A percentile compares a stretch with the other conserved stretches of the same genome.
Conservation (phyloP, 1,139 yeast genomes). For the Debaryomyces sp. region DNA sequence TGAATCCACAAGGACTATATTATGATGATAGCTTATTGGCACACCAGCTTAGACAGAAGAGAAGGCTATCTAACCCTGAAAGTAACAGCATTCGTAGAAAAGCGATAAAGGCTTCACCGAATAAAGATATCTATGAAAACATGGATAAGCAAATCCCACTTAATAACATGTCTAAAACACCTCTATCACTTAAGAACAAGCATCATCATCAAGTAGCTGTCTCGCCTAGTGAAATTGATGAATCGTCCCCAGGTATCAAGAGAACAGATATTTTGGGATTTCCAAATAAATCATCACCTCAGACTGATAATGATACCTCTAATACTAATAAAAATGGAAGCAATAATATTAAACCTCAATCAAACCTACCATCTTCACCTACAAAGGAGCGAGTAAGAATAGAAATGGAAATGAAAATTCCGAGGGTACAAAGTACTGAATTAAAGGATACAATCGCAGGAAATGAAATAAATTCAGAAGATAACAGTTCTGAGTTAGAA, state of each 20-base stretch:
- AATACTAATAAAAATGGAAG: not conserved
- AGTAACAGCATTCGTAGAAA: not conserved
- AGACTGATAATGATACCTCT: not conserved
- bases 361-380: not conserved
- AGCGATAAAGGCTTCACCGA: not conserved
- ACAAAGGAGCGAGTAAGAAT: not conserved
- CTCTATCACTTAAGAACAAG: not conserved
- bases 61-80: not conserved
- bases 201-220: slow-evolving; percentile 12
- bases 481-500: slow-evolving; percentile 7
- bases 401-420: not conserved
- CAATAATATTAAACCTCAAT: slow-evolving; percentile 3
- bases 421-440: not conserved
- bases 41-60: slow-evolving; percentile 10
- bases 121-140: slow-evolving; percentile 4
- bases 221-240: slow-evolving; percentile 15
- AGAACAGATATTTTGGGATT: slow-evolving; percentile 10
- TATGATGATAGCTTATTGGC: slow-evolving; percentile 16
- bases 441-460: not conserved
- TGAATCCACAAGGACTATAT: not conserved
- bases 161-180: slow-evolving; percentile 7
- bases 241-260: slow-evolving; percentile 13
- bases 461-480: slow-evolving; percentile 2
- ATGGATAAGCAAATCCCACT: not conserved
- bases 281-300: slow-evolving; percentile 8